Conservation (phyloP, 495 filamentous ascomycete species). For the Pyrenopolyporus hunteri region DNA sequence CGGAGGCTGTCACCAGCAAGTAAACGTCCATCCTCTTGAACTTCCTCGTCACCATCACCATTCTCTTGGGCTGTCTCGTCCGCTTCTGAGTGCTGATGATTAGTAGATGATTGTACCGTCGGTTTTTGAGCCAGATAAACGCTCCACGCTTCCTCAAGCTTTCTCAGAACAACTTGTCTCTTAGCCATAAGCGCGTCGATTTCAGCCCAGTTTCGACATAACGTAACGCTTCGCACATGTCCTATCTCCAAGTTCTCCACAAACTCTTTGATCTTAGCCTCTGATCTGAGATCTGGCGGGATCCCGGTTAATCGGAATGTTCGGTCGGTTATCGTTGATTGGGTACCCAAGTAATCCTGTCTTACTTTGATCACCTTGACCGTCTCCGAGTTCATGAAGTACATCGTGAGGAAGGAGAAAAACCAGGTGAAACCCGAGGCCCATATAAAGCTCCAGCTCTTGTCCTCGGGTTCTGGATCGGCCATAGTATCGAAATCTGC, state of each 20-base stretch:
- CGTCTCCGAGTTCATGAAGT: constrained; percentile 81
- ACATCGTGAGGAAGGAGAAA: constrained; percentile 83
- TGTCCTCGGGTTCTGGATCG: constrained; percentile 33
- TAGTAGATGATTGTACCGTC: neutral
- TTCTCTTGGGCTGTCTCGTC: constrained; percentile 5
- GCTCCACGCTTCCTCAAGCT: constrained; percentile 86
- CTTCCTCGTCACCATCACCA: constrained; percentile 46
- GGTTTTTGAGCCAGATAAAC: constrained; percentile 57
- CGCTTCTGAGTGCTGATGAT: constrained; percentile 11
- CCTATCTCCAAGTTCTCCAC: constrained; percentile 89
- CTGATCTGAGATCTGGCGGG: constrained; percentile 76
- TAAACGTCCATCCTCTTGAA: constrained; percentile 55
- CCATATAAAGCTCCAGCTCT: constrained; percentile 74
- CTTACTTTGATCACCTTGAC: constrained; percentile 80
- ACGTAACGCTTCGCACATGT: constrained; percentile 85
- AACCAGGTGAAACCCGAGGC: constrained; percentile 89
- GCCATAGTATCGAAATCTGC: neutral
- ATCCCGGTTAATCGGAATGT: constrained; percentile 93
- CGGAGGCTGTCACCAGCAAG: constrained; percentile 53
- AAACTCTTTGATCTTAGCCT: constrained; percentile 83
- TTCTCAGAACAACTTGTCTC: constrained; percentile 66
- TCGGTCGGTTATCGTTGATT: constrained; percentile 91
- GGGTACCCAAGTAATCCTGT: constrained; percentile 89
- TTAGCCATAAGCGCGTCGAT: constrained; percentile 77
- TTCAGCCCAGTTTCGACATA: constrained; percentile 87